A percentile compares a stretch with the other conserved stretches of the same genome.
phyloP scores from a whole-genome alignment of 2,329 filamentous ascomycete species.

The Xylaria sp. region DNA sequence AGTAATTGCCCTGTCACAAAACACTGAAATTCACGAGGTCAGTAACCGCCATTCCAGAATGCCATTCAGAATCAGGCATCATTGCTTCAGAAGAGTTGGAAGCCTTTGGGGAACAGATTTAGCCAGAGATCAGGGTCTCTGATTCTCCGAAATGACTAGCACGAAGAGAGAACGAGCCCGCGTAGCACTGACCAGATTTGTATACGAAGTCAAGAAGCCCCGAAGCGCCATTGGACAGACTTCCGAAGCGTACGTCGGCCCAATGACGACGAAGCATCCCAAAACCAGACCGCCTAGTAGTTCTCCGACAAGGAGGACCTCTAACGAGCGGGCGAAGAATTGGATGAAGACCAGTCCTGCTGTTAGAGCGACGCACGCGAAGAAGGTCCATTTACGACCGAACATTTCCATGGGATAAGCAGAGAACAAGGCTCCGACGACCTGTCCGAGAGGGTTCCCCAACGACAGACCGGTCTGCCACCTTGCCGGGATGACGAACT shows the following conservation, averaged over 20 bases:
- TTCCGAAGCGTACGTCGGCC: conserved; percentile 69
- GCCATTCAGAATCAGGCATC: background rate
- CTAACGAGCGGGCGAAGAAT: conserved; percentile 68
- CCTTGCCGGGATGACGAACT: conserved; percentile 51
- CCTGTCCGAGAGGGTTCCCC: conserved; percentile 67
- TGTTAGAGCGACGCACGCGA: conserved; percentile 57
- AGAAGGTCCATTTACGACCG: conserved; percentile 59
- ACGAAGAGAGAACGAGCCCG: background rate
- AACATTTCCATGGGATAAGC: conserved; percentile 60
- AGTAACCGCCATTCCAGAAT: background rate
- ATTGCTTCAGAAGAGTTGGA: background rate
- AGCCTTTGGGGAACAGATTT: background rate
- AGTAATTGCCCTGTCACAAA: conserved; percentile 72
- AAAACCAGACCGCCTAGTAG: conserved; percentile 69
- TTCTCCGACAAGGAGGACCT: conserved; percentile 69
- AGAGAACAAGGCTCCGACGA: conserved; percentile 64
- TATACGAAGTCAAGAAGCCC: conserved; percentile 67
- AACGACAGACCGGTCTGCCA: conserved; percentile 62
- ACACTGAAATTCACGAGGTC: conserved; percentile 50
- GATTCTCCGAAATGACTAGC: background rate
- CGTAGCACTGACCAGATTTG: conserved; percentile 58
- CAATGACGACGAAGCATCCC: conserved; percentile 70
- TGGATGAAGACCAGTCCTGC: conserved; percentile 69
- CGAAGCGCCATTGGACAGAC: conserved; percentile 69
- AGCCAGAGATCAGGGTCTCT: background rate